Percentiles rank a stretch among this genome's conserved stretches.
Conservation (phyloP, 179 eudicot genomes). For the Actinidia arguta region DNA sequence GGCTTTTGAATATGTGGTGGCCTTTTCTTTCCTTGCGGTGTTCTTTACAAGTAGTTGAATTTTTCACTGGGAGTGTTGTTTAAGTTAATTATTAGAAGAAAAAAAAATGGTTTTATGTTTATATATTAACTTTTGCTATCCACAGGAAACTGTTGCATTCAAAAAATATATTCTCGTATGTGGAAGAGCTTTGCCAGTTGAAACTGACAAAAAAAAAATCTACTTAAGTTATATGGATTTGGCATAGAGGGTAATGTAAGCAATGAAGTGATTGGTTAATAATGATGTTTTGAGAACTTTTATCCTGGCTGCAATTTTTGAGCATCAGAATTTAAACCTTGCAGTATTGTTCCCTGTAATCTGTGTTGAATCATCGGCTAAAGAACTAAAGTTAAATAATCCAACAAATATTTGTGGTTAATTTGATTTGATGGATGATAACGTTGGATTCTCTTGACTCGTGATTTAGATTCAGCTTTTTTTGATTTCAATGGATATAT, state of each 20-base stretch:
- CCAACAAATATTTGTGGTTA: background rate
- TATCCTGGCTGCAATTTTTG: background rate
- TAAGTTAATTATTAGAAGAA: too few relatives aligned
- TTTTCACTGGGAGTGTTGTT: background rate
- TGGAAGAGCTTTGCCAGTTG: background rate
- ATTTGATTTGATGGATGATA: constrained; percentile 2
- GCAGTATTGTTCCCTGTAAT: background rate
- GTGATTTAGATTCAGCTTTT: background rate
- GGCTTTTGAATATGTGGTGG: background rate
- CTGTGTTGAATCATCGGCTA: background rate
- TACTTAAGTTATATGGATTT: background rate
- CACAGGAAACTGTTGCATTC: background rate
- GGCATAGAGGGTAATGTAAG: background rate
- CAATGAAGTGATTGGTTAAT: background rate
- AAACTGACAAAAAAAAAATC: background rate
- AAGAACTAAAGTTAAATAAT: background rate
- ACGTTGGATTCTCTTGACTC: background rate
- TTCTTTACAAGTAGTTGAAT: background rate
- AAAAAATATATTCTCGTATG: background rate
- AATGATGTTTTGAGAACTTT: background rate
- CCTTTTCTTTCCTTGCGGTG: background rate
- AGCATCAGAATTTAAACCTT: background rate
- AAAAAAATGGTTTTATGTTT: background rate
- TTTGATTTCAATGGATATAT: background rate
- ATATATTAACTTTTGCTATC: background rate